Evolutionary conservation across 2,329 filamentous ascomycete genomes (phyloP), one percentile per base, ranked within the genome.

Genomic region (Teratosphaeria destructans): DNA sequence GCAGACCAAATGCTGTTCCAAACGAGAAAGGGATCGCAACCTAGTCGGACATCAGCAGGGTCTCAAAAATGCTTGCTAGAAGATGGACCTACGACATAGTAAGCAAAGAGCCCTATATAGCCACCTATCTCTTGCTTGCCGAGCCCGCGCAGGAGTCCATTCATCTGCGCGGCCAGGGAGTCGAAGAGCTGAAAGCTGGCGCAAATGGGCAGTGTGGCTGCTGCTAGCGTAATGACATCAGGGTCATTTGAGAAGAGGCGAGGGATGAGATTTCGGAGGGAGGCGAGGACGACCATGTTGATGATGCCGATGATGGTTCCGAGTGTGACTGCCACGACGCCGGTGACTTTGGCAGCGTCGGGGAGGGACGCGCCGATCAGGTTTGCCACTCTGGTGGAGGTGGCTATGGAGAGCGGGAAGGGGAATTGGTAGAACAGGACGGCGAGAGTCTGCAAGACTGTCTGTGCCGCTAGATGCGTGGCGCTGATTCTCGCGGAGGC

Each of bases 131-230:
- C 86, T 74, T 97, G 93, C 60, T 89, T 84, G 2, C 94, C 94
- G 16, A 97, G 82, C 12, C 93, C 93, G 52, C 94, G 83, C 32
- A 97, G 80, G 47, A 96, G 80, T 32, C 92, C 93, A 68, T 94
- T 92, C 60, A 89, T 90, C 47, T 87, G 87, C 3, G 88, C 83
- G 0, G 89, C 85, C 19, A 95, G 73, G 1, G 88, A 85, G 73
- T 99, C 93, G 67, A 95, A 92, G 27, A 96, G 81, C 72, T 97
- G 92, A 80, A 96, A 95, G 1, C 90, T 82, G 0, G 92, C 91
- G 61, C 89, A 90, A 2, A 96, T 76, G 0, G 91, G 92, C 39
- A 96, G 80, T 2, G 90, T 83, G 2, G 75, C 73, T 0, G 89
- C 79, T 0, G 83, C 84, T 71, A 90, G 86, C 0, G 80, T 77